Conservation (phyloP, 2,329 filamentous ascomycete genomes). For the Phialocephala subalpina region DNA sequence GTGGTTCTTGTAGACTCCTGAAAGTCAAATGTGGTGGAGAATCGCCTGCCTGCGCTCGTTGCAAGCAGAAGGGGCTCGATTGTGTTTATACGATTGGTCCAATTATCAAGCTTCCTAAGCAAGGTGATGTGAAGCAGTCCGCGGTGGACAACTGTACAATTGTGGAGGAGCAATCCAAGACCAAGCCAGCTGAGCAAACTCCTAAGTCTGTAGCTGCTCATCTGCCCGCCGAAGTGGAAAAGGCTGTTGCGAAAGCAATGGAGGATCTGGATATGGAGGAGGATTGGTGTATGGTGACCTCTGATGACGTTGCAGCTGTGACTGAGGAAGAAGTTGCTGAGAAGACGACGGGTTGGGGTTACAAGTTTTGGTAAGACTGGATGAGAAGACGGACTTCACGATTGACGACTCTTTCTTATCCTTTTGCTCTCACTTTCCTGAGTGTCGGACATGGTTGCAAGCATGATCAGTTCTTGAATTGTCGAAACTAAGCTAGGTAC, state of each 20-base stretch:
- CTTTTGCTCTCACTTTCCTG: background rate
- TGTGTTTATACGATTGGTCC: background rate
- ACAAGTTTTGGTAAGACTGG: background rate
- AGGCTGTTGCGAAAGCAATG: background rate
- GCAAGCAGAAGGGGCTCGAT: background rate
- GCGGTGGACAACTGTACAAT: background rate
- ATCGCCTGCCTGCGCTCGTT: background rate
- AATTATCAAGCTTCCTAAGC: background rate
- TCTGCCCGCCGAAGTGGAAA: background rate
- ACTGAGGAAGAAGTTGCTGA: background rate
- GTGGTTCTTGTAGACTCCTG: background rate
- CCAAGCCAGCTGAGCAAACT: background rate
- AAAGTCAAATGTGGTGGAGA: background rate
- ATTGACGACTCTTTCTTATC: background rate
- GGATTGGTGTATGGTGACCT: conserved; percentile 4
- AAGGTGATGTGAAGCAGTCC: background rate
- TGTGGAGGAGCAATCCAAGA: background rate
- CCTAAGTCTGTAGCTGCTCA: background rate
- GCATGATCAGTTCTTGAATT: background rate
- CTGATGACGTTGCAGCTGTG: background rate
- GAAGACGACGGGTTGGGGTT: background rate
- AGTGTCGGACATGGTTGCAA: background rate
- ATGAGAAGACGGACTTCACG: background rate
- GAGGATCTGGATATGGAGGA: background rate
- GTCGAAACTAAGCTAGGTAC: too few species aligned